These are phyloP conservation scores for Nitzschia sp. DNA, from an alignment of 108 stramenopile genomes.

Conservation along the genomic window DNA sequence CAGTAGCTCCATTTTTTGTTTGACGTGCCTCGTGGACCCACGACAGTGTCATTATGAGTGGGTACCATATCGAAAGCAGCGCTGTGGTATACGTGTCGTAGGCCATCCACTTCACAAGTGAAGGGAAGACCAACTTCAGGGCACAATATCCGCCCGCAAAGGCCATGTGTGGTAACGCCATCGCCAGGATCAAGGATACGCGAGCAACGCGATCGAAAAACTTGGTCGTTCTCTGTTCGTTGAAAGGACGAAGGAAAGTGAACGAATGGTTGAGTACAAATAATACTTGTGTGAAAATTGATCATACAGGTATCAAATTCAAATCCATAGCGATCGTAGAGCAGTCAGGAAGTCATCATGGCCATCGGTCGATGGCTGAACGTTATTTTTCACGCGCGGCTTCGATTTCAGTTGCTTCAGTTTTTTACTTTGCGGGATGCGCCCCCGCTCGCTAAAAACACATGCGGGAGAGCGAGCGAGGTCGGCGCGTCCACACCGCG, in stretches of 20 bases:
- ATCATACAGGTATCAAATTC: neutral
- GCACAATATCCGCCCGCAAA: constrained; percentile 40
- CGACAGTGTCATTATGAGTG: constrained; percentile 50
- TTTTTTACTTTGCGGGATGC: neutral
- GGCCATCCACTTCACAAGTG: constrained; percentile 53
- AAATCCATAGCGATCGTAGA: neutral
- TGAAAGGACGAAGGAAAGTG: neutral
- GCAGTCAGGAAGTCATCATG: neutral
- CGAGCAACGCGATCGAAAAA: constrained; percentile 42
- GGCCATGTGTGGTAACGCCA: constrained; percentile 66
- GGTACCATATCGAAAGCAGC: constrained; percentile 54
- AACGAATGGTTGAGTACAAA: neutral
- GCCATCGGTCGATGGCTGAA: neutral
- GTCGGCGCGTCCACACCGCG: too few species aligned
- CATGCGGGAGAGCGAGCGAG: too few species aligned
- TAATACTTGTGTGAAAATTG: neutral
- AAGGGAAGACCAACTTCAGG: constrained; percentile 48
- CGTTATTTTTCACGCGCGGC: neutral
- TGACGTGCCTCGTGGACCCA: constrained; percentile 34
- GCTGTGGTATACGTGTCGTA: constrained; percentile 48
- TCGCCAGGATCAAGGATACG: constrained; percentile 69
- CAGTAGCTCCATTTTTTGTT: neutral
- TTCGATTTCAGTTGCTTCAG: neutral
- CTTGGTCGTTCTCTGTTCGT: constrained; percentile 2
- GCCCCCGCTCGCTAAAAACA: too few species aligned